Base-by-base conservation (phyloP, 2,329 filamentous ascomycete species). In the Phyllosticta citrichinensis region DNA sequence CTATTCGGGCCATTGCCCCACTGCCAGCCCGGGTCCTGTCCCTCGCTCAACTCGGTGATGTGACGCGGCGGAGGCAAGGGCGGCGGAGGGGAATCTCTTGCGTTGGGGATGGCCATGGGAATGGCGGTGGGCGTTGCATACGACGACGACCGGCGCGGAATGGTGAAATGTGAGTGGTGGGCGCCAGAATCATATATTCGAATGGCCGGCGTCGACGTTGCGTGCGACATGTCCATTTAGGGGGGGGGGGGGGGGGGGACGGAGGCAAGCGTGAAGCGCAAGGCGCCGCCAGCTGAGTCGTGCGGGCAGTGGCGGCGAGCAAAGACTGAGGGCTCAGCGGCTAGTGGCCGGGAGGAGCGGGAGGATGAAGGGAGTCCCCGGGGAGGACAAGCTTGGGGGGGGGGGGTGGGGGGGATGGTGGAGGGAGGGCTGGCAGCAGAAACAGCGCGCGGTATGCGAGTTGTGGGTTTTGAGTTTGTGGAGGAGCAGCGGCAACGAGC, bases 81-180 rank as follows among this genome's bases (percentile, higher is more conserved):
- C 64, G 86, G 85, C 62, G 86, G 85, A 57, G 78, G 76, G 52
- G 71, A 65, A 30, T 79, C 77, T 68, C 80, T 78, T 63, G 80
- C 77, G 68, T 81, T 79, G 56, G 83, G 83, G 69, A 88, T 87
- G 63, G 84, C 77, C 83, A 88, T 84, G 65, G 83, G 81, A 64
- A 79, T 79, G 64, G 77, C 76, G 71, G 63, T 74, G 52, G 78
- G 68, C 62, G 68, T 70, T 54, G 70, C 68, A 66, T 71, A 72
- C 55, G 60, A 61, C 63, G 73, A 73, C 62, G 71, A 68, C 60
- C 70, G 70, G 64, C 65, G 70, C 63, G 62, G 62, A 54, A 61
- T 63, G 60, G 64, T 66, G 68, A 60, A 63, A 60, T 70, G 70
- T 66, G 67, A 70, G 66, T 75, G 71, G 66, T 67, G 64, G 25